A percentile compares a stretch with the other conserved stretches of the same genome.
Conservation (phyloP, 768 basidiomycete species). For the Russula sp. region DNA sequence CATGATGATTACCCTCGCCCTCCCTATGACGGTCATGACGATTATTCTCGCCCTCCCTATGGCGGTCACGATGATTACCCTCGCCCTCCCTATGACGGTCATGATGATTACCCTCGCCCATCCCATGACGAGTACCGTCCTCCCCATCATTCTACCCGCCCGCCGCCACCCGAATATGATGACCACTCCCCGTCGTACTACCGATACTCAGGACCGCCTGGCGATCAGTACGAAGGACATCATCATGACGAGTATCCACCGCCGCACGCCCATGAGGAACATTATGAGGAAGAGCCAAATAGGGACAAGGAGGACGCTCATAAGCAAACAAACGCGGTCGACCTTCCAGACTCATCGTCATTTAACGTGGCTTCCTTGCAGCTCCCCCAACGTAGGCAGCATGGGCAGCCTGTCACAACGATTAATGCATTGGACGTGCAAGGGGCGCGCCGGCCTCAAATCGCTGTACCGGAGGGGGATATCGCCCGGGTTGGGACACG, state of each 20-base stretch:
- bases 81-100: background rate
- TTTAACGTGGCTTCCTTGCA: slow-evolving; percentile 5
- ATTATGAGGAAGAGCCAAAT: background rate
- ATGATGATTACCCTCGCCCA: background rate
- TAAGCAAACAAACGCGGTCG: background rate
- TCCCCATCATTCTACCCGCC: background rate
- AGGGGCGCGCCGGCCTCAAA: background rate
- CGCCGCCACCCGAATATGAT: background rate
- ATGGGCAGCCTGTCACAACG: background rate
- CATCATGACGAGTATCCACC: background rate
- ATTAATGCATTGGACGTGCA: background rate
- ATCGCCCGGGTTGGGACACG: slow-evolving; percentile 2
- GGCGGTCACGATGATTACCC: background rate
- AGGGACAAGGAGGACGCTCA: background rate
- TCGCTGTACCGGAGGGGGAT: slow-evolving; percentile 57
- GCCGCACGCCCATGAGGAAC: background rate
- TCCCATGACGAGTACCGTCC: background rate
- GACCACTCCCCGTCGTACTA: too few relatives aligned
- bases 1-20: background rate
- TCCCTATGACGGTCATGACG: background rate
- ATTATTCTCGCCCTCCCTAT: background rate
- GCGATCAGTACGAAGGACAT: background rate
- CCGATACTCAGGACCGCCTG: background rate
- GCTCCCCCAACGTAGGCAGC: slow-evolving; percentile 1
- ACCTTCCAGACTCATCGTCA: background rate